Conservation (phyloP, 2,329 filamentous ascomycete genomes). For the Dichotomopilus funicola region DNA sequence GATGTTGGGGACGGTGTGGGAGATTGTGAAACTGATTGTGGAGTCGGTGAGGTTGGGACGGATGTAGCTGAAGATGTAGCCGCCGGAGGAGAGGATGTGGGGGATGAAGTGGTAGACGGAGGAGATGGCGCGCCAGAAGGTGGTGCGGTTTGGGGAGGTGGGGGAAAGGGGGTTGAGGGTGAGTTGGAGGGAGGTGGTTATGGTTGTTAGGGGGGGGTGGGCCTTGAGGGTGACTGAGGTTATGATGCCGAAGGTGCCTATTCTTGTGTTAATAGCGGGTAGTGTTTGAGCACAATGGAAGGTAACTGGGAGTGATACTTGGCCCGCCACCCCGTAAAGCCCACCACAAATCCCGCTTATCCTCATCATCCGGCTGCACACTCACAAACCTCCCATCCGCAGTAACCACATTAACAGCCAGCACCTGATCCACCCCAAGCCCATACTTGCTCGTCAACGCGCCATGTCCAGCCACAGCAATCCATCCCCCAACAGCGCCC, state of each 20-base stretch:
- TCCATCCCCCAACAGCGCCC: slow-evolving; percentile 44
- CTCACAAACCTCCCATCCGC: slow-evolving; percentile 39
- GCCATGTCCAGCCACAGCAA: slow-evolving; percentile 46
- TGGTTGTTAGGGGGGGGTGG: slow-evolving; percentile 20
- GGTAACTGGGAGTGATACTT: no score
- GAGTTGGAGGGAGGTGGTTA: slow-evolving; percentile 15
- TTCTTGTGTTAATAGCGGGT: no score
- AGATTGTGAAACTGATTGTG: slow-evolving; percentile 22
- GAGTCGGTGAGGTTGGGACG: slow-evolving; percentile 21
- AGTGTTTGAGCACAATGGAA: slow-evolving; percentile 2
- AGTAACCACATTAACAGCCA: slow-evolving; percentile 43
- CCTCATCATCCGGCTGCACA: slow-evolving; percentile 35
- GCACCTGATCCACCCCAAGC: slow-evolving; percentile 46
- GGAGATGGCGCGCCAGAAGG: slow-evolving; percentile 24
- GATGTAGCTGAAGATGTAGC: slow-evolving; percentile 25
- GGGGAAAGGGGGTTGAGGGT: slow-evolving; percentile 9
- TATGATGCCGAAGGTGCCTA: slow-evolving; percentile 24
- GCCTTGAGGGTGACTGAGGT: slow-evolving; percentile 25
- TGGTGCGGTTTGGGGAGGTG: slow-evolving; percentile 7
- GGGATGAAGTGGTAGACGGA: slow-evolving; percentile 21
- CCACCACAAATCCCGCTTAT: slow-evolving; percentile 37
- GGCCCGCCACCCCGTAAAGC: slow-evolving; percentile 35
- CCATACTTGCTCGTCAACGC: slow-evolving; percentile 41
- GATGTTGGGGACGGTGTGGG: slow-evolving; percentile 26
- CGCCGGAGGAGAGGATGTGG: slow-evolving; percentile 20